Base-by-base conservation (phyloP, 1,139 yeast species). In the Pichia norvegensis region DNA sequence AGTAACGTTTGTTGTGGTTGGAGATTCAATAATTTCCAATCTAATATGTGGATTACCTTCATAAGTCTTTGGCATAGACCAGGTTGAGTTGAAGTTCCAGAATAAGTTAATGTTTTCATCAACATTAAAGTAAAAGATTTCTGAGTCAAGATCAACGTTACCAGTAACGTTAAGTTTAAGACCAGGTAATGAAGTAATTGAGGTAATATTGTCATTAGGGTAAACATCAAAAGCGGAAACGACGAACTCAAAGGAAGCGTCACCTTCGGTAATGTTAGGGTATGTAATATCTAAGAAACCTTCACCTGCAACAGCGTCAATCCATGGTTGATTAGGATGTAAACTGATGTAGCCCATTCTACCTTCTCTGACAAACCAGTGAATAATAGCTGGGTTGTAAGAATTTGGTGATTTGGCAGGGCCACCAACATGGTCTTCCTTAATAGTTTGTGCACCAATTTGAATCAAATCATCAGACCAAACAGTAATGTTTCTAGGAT, bases 311-410 rank as follows among this genome's bases (percentile, higher is more conserved):
- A 33, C 40, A 8, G 44, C 40, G 7, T 42, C 37, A 35, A 42
- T 42, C 40, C 40, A 36, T 9, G 44, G 44, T 29, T 42, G 44
- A 22, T 40, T 29, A 29, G 44, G 33, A 16, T 29, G 40, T n/a
- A 36, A 37, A 9, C 36, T 42, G 22, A 42, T 37, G 17, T 31
- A 42, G 5, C 44, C 44, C 35, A 29, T 29, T 37, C 44, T 36
- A 29, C 44, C 40, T 29, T 37, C 36, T 37, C 44, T 42, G 16
- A 42, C 44, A 37, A 29, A 42, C 44, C 44, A 42, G 16, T 36
- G 44, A 22, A 42, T 42, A 29, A 42, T 35, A 22, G 40, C 44
- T n/a, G 40, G 40, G 22, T 42, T 41, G 31, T 22, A 42, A 21
- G 44, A 14, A 23, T 19, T 29, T 19, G 40, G 8, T 9, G 40